These are phyloP conservation scores for Kondoa malvinella DNA, from an alignment of 768 basidiomycete genomes.

Conservation along the genomic window DNA sequence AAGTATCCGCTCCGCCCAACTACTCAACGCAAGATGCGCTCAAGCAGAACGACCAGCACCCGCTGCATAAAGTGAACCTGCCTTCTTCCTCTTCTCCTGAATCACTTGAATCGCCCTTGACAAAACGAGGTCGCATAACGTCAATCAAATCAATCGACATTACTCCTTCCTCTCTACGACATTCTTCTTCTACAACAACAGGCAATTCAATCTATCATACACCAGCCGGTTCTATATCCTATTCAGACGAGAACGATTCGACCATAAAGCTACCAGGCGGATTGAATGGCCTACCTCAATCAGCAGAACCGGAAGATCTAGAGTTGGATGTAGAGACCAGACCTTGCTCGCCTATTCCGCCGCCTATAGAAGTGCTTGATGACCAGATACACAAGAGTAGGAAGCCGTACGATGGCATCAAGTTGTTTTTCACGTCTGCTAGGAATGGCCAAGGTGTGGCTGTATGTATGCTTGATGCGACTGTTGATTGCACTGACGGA, in stretches of 20 bases:
- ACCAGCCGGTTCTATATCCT: background rate
- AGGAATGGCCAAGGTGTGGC: conserved; percentile 12
- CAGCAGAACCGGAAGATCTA: background rate
- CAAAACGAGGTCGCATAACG: background rate
- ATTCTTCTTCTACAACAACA: background rate
- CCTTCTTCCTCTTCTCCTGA: background rate
- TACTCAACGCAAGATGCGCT: background rate
- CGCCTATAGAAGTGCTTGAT: background rate
- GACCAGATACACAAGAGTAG: background rate
- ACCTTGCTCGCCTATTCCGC: background rate
- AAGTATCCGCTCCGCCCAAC: background rate
- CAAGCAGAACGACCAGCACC: background rate
- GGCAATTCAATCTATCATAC: conserved; percentile 2
- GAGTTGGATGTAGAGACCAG: background rate
- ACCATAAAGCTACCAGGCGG: background rate
- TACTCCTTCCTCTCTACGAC: background rate
- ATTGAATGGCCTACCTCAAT: background rate
- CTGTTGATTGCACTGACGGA: background rate
- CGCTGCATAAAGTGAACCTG: background rate
- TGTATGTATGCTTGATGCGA: background rate
- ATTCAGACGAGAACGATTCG: background rate
- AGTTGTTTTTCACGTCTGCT: conserved; percentile 14
- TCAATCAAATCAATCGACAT: background rate
- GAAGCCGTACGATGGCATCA: conserved; percentile 10
- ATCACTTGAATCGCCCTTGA: background rate